These are phyloP conservation scores for Taphrina sp. DNA, from an alignment of 1,139 yeast genomes.

Conservation along the genomic window DNA sequence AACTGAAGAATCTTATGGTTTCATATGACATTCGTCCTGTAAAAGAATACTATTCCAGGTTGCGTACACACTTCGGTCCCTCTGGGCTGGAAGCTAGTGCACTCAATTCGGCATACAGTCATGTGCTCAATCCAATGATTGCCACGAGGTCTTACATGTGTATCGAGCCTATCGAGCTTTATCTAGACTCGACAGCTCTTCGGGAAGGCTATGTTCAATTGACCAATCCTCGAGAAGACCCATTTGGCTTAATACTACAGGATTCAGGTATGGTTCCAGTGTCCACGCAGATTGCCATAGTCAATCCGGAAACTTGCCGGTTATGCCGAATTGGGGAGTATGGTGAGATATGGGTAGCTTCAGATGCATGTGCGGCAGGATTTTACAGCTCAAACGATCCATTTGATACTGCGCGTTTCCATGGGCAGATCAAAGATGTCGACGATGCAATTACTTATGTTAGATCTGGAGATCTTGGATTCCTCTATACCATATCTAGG, in stretches of 20 bases:
- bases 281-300: slow-evolving; percentile 89
- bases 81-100: slow-evolving; percentile 68
- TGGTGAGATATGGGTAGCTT: slow-evolving; percentile 96
- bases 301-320: slow-evolving; percentile 82
- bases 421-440: slow-evolving; percentile 61
- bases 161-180: slow-evolving; percentile 81
- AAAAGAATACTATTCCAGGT: slow-evolving; percentile 56
- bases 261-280: slow-evolving; percentile 97
- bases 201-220: slow-evolving; percentile 82
- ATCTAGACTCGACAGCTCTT: slow-evolving; percentile 81
- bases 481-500: slow-evolving; percentile 68
- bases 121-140: slow-evolving; percentile 76
- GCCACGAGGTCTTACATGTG: slow-evolving; percentile 85
- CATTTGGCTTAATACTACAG: slow-evolving; percentile 65
- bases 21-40: slow-evolving; percentile 76
- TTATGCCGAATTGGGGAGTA: slow-evolving; percentile 88
- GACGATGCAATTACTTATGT: slow-evolving; percentile 63
- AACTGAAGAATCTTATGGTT: slow-evolving; percentile 78
- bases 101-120: slow-evolving; percentile 74
- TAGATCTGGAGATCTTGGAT: slow-evolving; percentile 93
- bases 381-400: slow-evolving; percentile 56
- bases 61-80: slow-evolving; percentile 62
- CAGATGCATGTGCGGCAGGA: slow-evolving; percentile 73
- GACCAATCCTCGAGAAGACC: slow-evolving; percentile 60
- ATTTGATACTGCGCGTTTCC: slow-evolving; percentile 53